Conservation (phyloP, 257 asterid genomes). For the Rhazya stricta region DNA sequence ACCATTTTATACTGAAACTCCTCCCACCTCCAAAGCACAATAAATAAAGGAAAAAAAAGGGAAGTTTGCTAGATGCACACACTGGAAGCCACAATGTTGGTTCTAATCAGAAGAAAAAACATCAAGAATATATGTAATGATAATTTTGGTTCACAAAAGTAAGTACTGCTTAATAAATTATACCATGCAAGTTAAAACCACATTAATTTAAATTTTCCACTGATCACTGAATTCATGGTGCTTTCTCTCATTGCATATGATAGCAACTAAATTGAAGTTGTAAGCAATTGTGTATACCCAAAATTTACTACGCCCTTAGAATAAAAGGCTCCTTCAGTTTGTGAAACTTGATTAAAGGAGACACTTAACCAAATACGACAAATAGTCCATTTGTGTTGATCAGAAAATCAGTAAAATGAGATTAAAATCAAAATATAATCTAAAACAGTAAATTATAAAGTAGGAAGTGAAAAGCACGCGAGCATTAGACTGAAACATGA, state of each 20-base stretch:
- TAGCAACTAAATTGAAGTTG: background rate
- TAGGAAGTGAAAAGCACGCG: background rate
- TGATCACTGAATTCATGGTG: background rate
- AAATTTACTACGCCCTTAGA: background rate
- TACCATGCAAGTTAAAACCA: background rate
- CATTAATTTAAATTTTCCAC: background rate
- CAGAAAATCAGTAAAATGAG: background rate
- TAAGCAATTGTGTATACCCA: background rate
- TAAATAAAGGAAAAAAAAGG: no score
- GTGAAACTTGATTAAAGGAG: background rate
- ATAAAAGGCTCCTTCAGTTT: background rate
- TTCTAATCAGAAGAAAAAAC: background rate
- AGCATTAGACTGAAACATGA: slow-evolving; percentile 8
- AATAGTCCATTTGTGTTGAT: background rate
- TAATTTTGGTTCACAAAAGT: background rate
- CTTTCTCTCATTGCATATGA: background rate
- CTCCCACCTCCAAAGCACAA: no score
- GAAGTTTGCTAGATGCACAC: background rate
- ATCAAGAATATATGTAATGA: background rate
- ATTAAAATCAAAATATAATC: background rate
- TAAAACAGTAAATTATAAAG: background rate
- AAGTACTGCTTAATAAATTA: background rate
- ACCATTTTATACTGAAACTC: background rate
- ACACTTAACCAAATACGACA: background rate
- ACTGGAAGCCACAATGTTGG: background rate